Evolutionary conservation across 306 rosid species (phyloP).

Genomic region (Notholithocarpus densiflorus): DNA sequence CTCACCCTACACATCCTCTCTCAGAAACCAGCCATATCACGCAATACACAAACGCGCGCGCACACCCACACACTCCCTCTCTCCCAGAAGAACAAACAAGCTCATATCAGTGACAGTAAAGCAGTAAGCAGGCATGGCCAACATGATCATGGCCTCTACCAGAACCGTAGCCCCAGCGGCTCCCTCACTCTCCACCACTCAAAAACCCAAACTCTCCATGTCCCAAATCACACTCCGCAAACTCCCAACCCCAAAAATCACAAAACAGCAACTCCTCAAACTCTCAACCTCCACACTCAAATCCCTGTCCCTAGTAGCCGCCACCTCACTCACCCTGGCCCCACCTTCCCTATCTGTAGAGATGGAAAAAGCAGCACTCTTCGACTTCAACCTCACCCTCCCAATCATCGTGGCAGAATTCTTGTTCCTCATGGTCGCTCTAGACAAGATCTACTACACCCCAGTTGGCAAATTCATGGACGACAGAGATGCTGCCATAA

Average conservation of each 20-base stretch:
- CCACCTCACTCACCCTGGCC: conserved; percentile 46
- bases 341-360: conserved; percentile 63
- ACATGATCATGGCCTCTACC: conserved; percentile 79
- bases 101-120: background rate
- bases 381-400: conserved; percentile 86
- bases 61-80: background rate
- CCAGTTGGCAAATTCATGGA: conserved; percentile 94
- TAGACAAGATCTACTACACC: conserved; percentile 76
- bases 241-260: conserved; percentile 25
- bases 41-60: background rate
- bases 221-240: conserved; percentile 56
- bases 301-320: conserved; percentile 53
- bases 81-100: background rate
- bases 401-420: conserved; percentile 74
- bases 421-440: conserved; percentile 71
- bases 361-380: conserved; percentile 83
- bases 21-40: background rate
- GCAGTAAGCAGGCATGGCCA: conserved; percentile 46
- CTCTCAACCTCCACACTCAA: conserved; percentile 45
- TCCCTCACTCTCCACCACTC: conserved; percentile 26
- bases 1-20: background rate
- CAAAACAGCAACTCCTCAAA: conserved; percentile 27
- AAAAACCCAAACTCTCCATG: conserved; percentile 36
- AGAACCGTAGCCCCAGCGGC: conserved; percentile 41
- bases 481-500: conserved; percentile 64